Percentiles rank a stretch among this genome's conserved stretches.
Evolutionary conservation across 1,284 basidiomycete species (phyloP).

Genomic region (Mycena sp.): DNA sequence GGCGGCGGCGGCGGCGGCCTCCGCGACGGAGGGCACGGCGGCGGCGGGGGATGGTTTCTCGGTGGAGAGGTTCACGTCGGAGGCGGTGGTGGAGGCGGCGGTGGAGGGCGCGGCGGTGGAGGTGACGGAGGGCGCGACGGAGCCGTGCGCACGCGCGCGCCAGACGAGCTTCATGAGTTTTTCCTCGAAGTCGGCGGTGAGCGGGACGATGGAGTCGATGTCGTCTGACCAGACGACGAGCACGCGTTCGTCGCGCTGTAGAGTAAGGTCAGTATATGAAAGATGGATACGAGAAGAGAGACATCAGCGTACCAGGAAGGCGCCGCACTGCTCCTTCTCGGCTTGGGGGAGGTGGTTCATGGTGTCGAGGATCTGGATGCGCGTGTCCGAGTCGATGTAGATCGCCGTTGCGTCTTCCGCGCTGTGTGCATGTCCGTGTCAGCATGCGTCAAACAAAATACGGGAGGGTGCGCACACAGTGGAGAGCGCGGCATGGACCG

Average conservation of each 20-base stretch:
- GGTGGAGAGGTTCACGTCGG: slow-evolving; percentile 61
- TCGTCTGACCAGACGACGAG: slow-evolving; percentile 83
- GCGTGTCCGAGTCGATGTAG: slow-evolving; percentile 64
- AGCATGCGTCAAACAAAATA: slow-evolving; percentile 1
- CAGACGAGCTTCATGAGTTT: slow-evolving; percentile 86
- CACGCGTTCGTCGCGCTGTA: slow-evolving; percentile 76
- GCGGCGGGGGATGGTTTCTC: slow-evolving; percentile 45
- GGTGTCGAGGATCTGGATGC: slow-evolving; percentile 74
- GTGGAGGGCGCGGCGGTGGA: slow-evolving; percentile 38
- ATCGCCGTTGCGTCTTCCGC: slow-evolving; percentile 61
- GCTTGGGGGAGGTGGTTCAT: slow-evolving; percentile 72
- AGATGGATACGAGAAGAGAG: neutral
- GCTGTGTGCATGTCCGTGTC: slow-evolving; percentile 43
- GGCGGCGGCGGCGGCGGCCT: slow-evolving; percentile 30
- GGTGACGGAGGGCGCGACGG: slow-evolving; percentile 38
- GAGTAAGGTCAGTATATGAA: slow-evolving; percentile 14
- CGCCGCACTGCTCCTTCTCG: slow-evolving; percentile 86
- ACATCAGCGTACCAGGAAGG: slow-evolving; percentile 69
- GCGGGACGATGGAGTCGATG: slow-evolving; percentile 73
- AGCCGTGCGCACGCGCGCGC: slow-evolving; percentile 67
- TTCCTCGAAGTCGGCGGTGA: slow-evolving; percentile 74
- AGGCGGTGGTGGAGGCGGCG: slow-evolving; percentile 50
- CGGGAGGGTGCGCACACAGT: slow-evolving; percentile 62
- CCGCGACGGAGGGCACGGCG: slow-evolving; percentile 27
- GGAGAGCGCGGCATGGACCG: slow-evolving; percentile 80